These are phyloP conservation scores for Lepidium africanum DNA, from an alignment of 345 rosid genomes.

Conservation along the genomic window DNA sequence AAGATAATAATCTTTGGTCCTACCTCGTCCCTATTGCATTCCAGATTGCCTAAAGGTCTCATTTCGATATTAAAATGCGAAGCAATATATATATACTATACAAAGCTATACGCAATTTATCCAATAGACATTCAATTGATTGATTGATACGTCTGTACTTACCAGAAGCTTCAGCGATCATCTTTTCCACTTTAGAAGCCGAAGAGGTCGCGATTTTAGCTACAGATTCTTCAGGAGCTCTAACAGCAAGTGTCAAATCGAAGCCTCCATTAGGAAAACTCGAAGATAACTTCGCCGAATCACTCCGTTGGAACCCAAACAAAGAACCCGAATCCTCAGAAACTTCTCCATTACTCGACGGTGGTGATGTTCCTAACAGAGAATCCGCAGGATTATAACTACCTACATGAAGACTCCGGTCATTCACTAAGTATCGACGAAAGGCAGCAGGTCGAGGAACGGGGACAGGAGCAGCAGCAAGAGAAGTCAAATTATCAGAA, in stretches of 20 bases:
- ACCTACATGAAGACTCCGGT: conserved; percentile 30
- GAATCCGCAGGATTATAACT: conserved; percentile 63
- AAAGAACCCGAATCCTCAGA: conserved; percentile 47
- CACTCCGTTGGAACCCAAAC: conserved; percentile 45
- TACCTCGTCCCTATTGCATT: background rate
- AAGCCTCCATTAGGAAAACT: conserved; percentile 75
- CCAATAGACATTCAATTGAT: background rate
- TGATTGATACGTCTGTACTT: background rate
- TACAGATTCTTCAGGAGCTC: conserved; percentile 4
- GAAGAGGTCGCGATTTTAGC: background rate
- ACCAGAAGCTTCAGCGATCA: conserved; percentile 29
- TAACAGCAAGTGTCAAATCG: conserved; percentile 47
- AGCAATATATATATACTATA: background rate
- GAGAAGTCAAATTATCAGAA: conserved; percentile 46
- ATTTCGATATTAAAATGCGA: background rate
- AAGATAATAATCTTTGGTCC: background rate
- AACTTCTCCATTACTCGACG: conserved; percentile 35
- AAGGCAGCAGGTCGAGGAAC: conserved; percentile 41
- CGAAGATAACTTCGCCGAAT: conserved; percentile 51
- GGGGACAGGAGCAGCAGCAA: conserved; percentile 43
- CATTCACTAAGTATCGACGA: conserved; percentile 14
- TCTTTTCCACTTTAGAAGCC: conserved; percentile 15
- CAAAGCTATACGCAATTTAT: background rate
- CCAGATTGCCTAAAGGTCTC: background rate
- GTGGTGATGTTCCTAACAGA: conserved; percentile 48